Percentiles rank a stretch among this genome's conserved stretches.
phyloP scores from a whole-genome alignment of 441 rosid species.

The Aleurites moluccanus region DNA sequence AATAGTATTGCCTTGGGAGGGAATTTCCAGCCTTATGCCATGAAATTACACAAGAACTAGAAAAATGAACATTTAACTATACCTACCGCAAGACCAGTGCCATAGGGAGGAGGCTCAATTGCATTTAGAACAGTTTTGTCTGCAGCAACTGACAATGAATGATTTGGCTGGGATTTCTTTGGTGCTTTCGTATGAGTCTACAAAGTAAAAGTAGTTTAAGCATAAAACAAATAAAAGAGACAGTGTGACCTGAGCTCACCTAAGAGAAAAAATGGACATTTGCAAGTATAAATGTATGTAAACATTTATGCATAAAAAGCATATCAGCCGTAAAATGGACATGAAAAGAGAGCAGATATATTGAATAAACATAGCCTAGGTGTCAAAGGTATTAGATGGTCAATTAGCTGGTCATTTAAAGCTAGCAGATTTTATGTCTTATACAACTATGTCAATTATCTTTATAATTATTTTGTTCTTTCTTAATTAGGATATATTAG shows the following conservation, averaged over 20 bases:
- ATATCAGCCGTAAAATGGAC: neutral
- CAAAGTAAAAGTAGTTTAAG: slow-evolving; percentile 24
- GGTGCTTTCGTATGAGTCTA: slow-evolving; percentile 75
- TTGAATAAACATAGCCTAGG: neutral
- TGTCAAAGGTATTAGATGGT: too few relatives aligned
- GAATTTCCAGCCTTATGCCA: neutral
- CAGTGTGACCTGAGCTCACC: neutral
- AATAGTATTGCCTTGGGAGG: neutral
- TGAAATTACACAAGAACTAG: neutral
- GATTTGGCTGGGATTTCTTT: slow-evolving; percentile 38
- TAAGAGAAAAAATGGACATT: neutral
- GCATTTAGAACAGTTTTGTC: slow-evolving; percentile 44
- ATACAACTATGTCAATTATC: too few relatives aligned
- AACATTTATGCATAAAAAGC: neutral
- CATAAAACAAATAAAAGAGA: slow-evolving; percentile 6
- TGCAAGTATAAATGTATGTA: neutral
- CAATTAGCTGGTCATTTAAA: too few relatives aligned
- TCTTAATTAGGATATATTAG: too few relatives aligned
- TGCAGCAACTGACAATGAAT: slow-evolving; percentile 34
- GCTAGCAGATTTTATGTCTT: too few relatives aligned
- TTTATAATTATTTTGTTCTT: too few relatives aligned
- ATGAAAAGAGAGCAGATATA: neutral
- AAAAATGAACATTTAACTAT: neutral
- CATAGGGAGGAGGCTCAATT: slow-evolving; percentile 61
- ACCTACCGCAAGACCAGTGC: slow-evolving; percentile 68